A percentile compares a stretch with the other conserved stretches of the same genome.
Evolutionary conservation across 2,329 filamentous ascomycete species (phyloP).

Genomic region (Aschersonia sp.): DNA sequence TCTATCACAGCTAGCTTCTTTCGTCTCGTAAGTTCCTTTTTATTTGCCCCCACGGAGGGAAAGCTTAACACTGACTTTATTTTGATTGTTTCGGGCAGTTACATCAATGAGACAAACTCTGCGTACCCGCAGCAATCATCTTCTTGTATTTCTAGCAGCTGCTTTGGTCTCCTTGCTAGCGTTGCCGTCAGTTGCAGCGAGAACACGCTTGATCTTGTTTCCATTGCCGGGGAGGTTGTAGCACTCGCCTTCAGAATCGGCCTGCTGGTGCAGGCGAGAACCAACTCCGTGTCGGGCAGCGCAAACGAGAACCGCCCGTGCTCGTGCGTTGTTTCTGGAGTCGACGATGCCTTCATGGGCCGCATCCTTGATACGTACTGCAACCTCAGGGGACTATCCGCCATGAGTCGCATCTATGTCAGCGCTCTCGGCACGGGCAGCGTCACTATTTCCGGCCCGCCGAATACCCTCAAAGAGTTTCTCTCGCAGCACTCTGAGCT

Average conservation of each 20-base stretch:
- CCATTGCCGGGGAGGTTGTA: not conserved
- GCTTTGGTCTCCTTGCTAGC: slow-evolving; percentile 1
- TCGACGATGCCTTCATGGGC: not conserved
- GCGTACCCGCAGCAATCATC: not conserved
- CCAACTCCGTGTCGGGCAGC: not conserved
- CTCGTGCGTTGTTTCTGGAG: not conserved
- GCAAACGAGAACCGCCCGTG: not conserved
- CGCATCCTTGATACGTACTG: not conserved
- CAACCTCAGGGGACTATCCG: not conserved
- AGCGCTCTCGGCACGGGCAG: not conserved
- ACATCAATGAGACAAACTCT: not conserved
- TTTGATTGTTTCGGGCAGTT: not conserved
- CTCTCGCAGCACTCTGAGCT: not conserved
- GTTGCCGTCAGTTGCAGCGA: slow-evolving; percentile 1
- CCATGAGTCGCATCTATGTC: not conserved
- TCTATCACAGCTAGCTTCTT: not conserved
- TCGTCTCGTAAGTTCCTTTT: not conserved
- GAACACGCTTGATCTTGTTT: not conserved
- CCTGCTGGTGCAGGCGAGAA: not conserved
- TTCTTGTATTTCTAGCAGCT: not conserved
- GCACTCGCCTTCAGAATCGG: not conserved
- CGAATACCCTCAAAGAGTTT: not conserved
- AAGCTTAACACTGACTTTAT: not conserved
- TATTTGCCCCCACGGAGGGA: no score
- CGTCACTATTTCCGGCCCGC: not conserved